Base-by-base conservation (phyloP, 768 basidiomycete genomes). In the Tulasnella sp. region DNA sequence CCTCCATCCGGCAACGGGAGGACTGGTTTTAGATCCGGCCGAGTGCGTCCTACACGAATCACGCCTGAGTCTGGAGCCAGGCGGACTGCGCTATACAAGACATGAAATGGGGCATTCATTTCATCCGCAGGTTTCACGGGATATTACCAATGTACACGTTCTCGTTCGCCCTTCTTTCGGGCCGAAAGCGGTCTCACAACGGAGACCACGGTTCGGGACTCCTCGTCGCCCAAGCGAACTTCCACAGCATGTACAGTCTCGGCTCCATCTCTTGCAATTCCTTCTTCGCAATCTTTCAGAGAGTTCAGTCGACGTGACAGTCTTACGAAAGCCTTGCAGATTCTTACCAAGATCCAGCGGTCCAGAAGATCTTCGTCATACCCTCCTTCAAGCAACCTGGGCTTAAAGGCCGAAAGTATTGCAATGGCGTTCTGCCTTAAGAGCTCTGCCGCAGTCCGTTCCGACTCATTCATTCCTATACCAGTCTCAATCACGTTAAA, bases 221-320 rank as follows among this genome's bases (percentile, higher is more conserved):
- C 69, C 54, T 54, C 16, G 44, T 72, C n/a, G 77, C 58, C 77
- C 77, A 78, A 44, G 28, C 48, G 18, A 58, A 78, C 60, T 58
- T 48, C 58, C 77, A 78, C 42, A 37, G n/a, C 44, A 69, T 37
- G 48, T 28, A 78, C 28, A 78, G 14, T 78, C 28, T 78, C 44
- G 77, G 77, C 34, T 42, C 46, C 77, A 78, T 78, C 41, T n/a
- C 37, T 14, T 37, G 60, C 28, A 78, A 14, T n/a, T 78, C 77
- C 48, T 78, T 31, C 60, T 58, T 24, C 16, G 44, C 48, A 24
- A 37, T n/a, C 77, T 78, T 44, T 41, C 12, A 14, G 28, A n/a
- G 4, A n/a, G 11, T 0, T n/a, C 24, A 54, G 54, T 54, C 54
- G 11, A n/a, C 54, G 8, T 3, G 54, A 54, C 24, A n/a, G 54